phyloP scores from a whole-genome alignment of 2,329 filamentous ascomycete genomes.

The Talaromyces sp. region DNA sequence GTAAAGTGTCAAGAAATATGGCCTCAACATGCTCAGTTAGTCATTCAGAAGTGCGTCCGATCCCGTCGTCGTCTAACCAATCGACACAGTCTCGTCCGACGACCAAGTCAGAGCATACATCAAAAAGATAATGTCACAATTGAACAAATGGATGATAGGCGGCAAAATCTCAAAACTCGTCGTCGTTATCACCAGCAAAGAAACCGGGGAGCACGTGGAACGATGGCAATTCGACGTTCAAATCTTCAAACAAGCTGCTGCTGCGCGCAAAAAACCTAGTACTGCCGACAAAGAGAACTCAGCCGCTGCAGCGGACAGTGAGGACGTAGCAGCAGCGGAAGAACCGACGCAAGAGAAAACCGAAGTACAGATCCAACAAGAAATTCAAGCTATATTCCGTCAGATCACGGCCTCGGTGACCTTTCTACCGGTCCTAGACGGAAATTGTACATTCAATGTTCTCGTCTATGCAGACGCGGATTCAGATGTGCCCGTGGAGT shows the following conservation, averaged over 20 bases:
- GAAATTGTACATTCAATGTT: conserved; percentile 97
- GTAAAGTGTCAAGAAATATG: conserved; percentile 91
- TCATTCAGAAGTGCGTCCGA: conserved; percentile 4
- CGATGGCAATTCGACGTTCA: conserved; percentile 93
- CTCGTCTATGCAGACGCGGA: conserved; percentile 96
- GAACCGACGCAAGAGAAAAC: conserved; percentile 64
- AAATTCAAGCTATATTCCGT: conserved; percentile 94
- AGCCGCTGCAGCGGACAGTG: conserved; percentile 61
- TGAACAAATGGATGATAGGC: conserved; percentile 95
- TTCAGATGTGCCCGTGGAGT: conserved; percentile 93
- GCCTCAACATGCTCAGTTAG: conserved; percentile 87
- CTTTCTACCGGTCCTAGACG: conserved; percentile 87
- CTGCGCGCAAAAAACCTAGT: conserved; percentile 38
- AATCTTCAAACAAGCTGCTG: conserved; percentile 54
- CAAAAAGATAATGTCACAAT: conserved; percentile 97
- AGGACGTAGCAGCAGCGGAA: conserved; percentile 29
- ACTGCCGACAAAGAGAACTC: conserved; percentile 45
- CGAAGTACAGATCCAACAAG: conserved; percentile 87
- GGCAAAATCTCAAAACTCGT: conserved; percentile 97
- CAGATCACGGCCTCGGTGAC: conserved; percentile 98
- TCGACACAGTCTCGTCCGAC: conserved; percentile 72
- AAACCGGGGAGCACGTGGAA: conserved; percentile 93
- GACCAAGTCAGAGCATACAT: conserved; percentile 99
- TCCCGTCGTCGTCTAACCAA: conserved; percentile 21
- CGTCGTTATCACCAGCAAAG: conserved; percentile 93